phyloP scores from a whole-genome alignment of 2,329 filamentous ascomycete species.

The Scopulariopsis brevicaulis region DNA sequence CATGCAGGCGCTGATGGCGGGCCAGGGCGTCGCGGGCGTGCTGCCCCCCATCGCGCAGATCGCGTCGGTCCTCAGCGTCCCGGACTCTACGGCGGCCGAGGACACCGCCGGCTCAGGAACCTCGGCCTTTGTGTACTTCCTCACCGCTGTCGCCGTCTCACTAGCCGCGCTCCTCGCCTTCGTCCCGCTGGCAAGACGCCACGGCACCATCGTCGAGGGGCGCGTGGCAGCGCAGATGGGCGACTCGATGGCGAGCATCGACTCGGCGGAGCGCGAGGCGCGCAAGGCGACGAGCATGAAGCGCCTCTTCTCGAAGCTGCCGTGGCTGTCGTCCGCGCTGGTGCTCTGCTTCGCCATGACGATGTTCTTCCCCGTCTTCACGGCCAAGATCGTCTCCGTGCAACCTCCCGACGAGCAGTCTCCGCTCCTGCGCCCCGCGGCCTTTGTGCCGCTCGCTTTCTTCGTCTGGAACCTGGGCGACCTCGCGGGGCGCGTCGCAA shows the following conservation, averaged over 20 bases:
- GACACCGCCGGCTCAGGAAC: conserved; percentile 32
- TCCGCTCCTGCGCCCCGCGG: conserved; percentile 55
- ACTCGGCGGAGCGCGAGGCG: conserved; percentile 38
- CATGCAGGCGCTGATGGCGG: conserved; percentile 92
- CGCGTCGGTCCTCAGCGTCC: conserved; percentile 61
- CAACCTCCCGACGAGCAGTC: conserved; percentile 23
- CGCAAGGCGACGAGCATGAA: conserved; percentile 43
- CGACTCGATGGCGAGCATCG: conserved; percentile 35
- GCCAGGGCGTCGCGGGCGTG: conserved; percentile 85
- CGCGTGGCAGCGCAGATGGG: conserved; percentile 36
- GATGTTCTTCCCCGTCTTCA: conserved; percentile 95
- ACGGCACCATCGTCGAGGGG: conserved; percentile 39
- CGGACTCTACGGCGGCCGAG: conserved; percentile 24
- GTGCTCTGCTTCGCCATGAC: conserved; percentile 73
- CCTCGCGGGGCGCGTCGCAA: conserved; percentile 61
- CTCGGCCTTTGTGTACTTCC: conserved; percentile 82
- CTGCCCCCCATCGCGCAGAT: conserved; percentile 83
- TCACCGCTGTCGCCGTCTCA: conserved; percentile 74
- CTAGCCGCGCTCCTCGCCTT: conserved; percentile 60
- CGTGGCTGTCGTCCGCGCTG: conserved; percentile 65
- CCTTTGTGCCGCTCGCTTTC: conserved; percentile 84
- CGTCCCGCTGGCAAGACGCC: conserved; percentile 55
- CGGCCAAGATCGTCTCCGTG: conserved; percentile 47
- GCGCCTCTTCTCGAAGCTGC: conserved; percentile 64
- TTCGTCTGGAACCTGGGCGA: conserved; percentile 92